Conservation (phyloP, 768 basidiomycete species). For the Wakefieldia striispora region DNA sequence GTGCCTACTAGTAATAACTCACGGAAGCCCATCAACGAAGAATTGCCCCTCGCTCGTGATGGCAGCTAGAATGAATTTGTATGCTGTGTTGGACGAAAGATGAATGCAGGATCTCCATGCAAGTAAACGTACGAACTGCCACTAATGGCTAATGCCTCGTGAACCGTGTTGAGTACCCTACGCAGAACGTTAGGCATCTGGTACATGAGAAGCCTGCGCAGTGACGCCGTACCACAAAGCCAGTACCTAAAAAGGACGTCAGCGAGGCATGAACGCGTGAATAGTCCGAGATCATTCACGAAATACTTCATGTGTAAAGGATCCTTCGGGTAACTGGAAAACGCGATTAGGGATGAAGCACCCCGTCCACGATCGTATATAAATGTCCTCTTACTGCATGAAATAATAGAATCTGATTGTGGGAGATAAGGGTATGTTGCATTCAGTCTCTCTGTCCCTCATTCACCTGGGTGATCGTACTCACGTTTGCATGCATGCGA, state of each 20-base stretch:
- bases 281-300: conserved; percentile 2
- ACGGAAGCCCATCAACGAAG: neutral
- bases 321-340: conserved; percentile 8
- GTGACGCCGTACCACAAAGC: conserved; percentile 3
- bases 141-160: conserved; percentile 7
- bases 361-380: too few species aligned
- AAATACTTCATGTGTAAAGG: neutral
- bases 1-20: neutral
- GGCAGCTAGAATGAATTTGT: conserved; percentile 7
- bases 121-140: conserved; percentile 5
- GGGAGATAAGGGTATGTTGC: too few species aligned
- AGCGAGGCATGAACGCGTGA: neutral
- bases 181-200: neutral
- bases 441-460: too few species aligned
- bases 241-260: conserved; percentile 4
- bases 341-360: neutral
- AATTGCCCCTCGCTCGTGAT: neutral
- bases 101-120: neutral
- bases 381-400: neutral
- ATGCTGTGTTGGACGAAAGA: neutral
- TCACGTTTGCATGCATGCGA: neutral
- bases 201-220: neutral
- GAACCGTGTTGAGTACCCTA: conserved; percentile 12
- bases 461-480: neutral
- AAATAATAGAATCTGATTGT: conserved; percentile 10